Evolutionary conservation across 257 asterid species (phyloP), one percentile per base, ranked within the genome.

Genomic region (Scutellaria barbata): DNA sequence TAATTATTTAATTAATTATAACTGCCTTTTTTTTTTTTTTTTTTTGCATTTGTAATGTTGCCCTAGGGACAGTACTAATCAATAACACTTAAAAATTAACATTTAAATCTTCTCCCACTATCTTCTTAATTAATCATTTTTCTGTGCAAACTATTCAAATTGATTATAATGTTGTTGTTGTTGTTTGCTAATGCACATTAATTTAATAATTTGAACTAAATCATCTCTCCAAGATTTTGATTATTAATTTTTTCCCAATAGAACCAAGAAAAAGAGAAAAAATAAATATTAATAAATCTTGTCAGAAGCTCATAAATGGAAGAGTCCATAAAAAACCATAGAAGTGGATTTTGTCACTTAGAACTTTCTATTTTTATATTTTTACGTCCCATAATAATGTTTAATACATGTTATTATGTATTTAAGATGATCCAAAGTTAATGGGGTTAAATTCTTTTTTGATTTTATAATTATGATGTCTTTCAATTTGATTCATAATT

Each of bases 11-110:
- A 6, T 42, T 14, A 25, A 56, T 22, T 6, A 18, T 54, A 54
- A 22, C 10, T 8, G 10, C 14, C 11, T 4, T 55, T n/a, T n/a
- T n/a, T n/a, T n/a, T n/a, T n/a, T n/a, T n/a, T n/a, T n/a, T n/a
- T n/a, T n/a, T n/a, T 40, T 6, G 25, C 61, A 7, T 68, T 68
- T 47, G 76, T 65, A 73, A 1, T 42, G 35, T 70, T 63, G 80
- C 46, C 22, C 52, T 68, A 35, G 46, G 1, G 12, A 62, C 72
- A 30, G 35, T 30, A 69, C 63, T 30, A 48, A 66, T 50, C 52
- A n/a, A 54, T 39, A 11, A 40, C 41, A 43, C 63, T 53, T 18
- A 10, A n/a, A 45, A 60, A 79, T 52, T 68, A 43, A 51, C 50
- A 69, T 10, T 47, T 25, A 10, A 51, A 56, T 48, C 59, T 37